phyloP scores from a whole-genome alignment of 352 stramenopile genomes.

The Elongisporangium undulatum region DNA sequence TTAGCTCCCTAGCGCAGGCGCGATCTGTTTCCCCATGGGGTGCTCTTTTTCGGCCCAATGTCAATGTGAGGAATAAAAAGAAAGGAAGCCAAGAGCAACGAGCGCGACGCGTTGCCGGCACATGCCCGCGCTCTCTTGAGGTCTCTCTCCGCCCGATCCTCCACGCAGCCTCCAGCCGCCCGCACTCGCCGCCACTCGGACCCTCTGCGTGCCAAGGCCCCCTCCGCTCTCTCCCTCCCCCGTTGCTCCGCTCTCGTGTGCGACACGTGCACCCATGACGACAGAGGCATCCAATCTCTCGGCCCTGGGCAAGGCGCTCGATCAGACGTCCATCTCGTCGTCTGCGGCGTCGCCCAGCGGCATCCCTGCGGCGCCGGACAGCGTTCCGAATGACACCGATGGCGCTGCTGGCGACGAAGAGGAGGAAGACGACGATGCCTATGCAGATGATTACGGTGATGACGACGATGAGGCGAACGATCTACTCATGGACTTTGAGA shows the following conservation, averaged over 20 bases:
- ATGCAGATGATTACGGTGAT: slow-evolving; percentile 7
- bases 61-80: neutral
- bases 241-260: neutral
- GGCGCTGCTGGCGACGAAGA: slow-evolving; percentile 15
- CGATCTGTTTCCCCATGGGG: neutral
- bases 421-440: slow-evolving; percentile 6
- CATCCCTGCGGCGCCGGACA: slow-evolving; percentile 6
- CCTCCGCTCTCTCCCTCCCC: neutral
- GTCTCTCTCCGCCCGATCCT: neutral
- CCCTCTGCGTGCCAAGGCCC: neutral
- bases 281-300: slow-evolving; percentile 42
- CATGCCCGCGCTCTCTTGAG: neutral
- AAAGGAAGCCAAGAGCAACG: neutral
- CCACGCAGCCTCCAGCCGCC: neutral
- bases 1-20: neutral
- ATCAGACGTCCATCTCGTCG: slow-evolving; percentile 69
- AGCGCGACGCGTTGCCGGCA: neutral
- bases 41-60: neutral
- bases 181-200: neutral
- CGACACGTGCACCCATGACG: slow-evolving; percentile 2
- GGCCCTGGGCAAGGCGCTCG: slow-evolving; percentile 68
- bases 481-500: neutral
- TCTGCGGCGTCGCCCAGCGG: slow-evolving; percentile 9
- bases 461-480: slow-evolving; percentile 9
- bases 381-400: slow-evolving; percentile 4